Evolutionary conservation across 83 land plant genomes (phyloP), one percentile per base, ranked within the genome.

Genomic region (Diphasiastrum complanatum): DNA sequence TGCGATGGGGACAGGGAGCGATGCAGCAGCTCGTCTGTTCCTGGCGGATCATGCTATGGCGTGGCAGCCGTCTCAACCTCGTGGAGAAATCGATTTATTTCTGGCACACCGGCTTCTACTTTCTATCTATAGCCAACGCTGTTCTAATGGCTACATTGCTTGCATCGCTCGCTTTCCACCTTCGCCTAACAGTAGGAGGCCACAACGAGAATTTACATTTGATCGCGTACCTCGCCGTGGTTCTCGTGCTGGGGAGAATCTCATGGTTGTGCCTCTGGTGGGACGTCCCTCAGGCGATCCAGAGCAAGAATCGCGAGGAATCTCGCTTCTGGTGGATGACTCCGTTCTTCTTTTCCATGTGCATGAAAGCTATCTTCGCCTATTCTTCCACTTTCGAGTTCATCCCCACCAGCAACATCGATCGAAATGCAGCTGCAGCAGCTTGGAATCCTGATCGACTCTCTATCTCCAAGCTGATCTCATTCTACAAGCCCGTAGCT

Each of bases 281-380:
- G 34, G 40, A 46, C 30, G 24, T 59, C 28, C 71, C 71, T 1
- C 71, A 67, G 26, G 22, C 50, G n/a, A 47, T 67, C 40, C 50
- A 43, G 35, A 59, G 68, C 22, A 37, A 66, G 45, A 67, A 67
- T 66, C 47, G 71, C 14, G 71, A 67, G 16, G 71, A 67, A 43
- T 67, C 71, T 23, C 33, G 28, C 0, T 67, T 67, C 71, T 67
- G 71, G 71, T 67, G 71, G 71, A 67, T 60, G 68, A 67, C 71
- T 14, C 71, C 71, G 3, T 67, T 62, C 26, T 67, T 59, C 66
- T 12, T 67, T 12, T 12, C 28, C 20, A 67, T 59, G 71, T 31
- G 38, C 19, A 22, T 67, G 32, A 24, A 60, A 5, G 14, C 71
- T 1, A 1, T 60, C 8, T 47, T 22, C 40, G 23, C 47, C 67